Base-by-base conservation (phyloP, 768 basidiomycete species). In the Xerocomus potaroensis region DNA sequence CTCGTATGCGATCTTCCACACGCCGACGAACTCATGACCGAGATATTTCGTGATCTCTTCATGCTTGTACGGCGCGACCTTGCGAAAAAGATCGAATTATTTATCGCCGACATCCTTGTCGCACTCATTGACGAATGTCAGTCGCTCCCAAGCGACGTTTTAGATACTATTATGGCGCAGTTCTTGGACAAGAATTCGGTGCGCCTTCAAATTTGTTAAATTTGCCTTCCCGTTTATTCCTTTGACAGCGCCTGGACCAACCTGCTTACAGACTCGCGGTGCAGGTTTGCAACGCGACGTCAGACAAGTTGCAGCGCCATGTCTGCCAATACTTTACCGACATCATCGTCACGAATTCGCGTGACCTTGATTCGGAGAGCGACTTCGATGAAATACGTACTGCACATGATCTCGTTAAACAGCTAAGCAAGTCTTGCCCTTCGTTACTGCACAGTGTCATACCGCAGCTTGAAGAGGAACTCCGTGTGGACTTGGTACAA, bases 291-390 rank as follows among this genome's bases (percentile, higher is more conserved):
- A 92, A 83, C 47, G 72, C 73, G 19, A 84, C 90, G 0, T 76
- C 88, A 4, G 91, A 93, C 65, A 89, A 87, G 64, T 77, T 97
- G 6, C 89, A 92, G 62, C 82, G 92, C 5, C 80, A 92, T 51
- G 87, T 95, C 37, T 88, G 84, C 60, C 83, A 88, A 56, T 93
- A 97, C 69, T 96, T 99, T 62, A 87, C 90, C 19, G 94, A 96
- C 57, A 83, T 90, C 49, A 87, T 94, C 57, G 77, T 83, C 37
- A 72, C 73, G 12, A 73, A 74, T 49, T 72, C 80, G 30, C 69
- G 70, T 33, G 69, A 70, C 31, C 79, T 84, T 11, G 84, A 86
- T 40, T 43, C 60, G 8, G 72, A 71, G 5, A 76, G 83, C 10
- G 79, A 85, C 47, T 75, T 77, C 48, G 74, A 77, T 27, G 81